Base-by-base conservation (phyloP, 768 basidiomycete species). In the Psilocybe cyanescens region DNA sequence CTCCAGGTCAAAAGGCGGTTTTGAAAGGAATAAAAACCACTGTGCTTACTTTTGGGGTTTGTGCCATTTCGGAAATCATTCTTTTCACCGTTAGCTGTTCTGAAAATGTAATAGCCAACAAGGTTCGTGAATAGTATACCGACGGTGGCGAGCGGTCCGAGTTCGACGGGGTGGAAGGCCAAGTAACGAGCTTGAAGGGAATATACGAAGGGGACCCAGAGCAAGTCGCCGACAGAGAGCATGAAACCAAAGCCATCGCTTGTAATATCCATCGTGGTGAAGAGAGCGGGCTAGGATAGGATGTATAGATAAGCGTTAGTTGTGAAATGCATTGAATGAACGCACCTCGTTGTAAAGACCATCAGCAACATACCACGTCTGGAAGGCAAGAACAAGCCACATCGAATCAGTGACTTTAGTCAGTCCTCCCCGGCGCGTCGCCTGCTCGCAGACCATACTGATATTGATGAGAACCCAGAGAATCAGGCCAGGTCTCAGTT, bases 201-300 rank as follows among this genome's bases (percentile, higher is more conserved):
- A 77, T 98, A 99, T 14, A 88, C 89, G 76, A 98, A 97, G 11
- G 97, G 97, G 9, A 99, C 93, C 91, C 94, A 98, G 19, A 87
- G 76, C 31, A 98, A 16, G 41, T 44, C 95, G 44, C 97, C 97
- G 52, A 97, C 85, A 4, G 94, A 77, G 30, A 99, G 89, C 97
- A 99, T 99, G 83, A 95, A 98, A 5, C 97, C 97, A 69, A 99
- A 98, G 12, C 97, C 97, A 68, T 99, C 97, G 9, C 92, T 92
- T 3, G 91, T 96, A 70, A 99, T 96, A 71, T 99, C 97, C 93
- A 99, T 99, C 3, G 91, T 95, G 1, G 94, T 96, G 59, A 99
- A 83, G 65, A 99, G 83, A 8, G 92, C 90, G 2, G 92, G 84
- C 94, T 97, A 65, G 11, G 50, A 24, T 24, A 24, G 24, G 24